Evolutionary conservation across 225 moss, liverwort and hornwort genomes (phyloP).

Genomic region (Climacium dendroides): DNA sequence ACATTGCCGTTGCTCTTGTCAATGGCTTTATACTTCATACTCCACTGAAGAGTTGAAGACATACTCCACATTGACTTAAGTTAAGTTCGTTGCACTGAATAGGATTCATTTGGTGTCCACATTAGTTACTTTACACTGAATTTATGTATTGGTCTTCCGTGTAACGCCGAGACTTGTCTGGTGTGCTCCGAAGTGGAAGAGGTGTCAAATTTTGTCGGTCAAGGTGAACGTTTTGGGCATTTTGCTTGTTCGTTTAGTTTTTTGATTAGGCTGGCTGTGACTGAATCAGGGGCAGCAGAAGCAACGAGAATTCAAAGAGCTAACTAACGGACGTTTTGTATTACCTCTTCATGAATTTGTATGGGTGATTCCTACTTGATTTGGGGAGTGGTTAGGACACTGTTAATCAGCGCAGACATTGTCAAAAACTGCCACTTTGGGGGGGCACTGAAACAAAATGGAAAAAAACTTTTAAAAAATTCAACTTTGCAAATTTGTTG

Average conservation of each 20-base stretch:
- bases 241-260: background rate
- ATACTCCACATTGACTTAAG: background rate
- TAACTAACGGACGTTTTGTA: background rate
- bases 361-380: background rate
- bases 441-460: accelerated
- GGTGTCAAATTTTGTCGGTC: background rate
- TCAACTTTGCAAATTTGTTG: background rate
- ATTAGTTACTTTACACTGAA: background rate
- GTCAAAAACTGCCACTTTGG: background rate
- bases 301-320: background rate
- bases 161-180: background rate
- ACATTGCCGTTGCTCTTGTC: constrained; percentile 8
- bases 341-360: background rate
- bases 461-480: no score
- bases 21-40: background rate
- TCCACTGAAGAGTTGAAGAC: background rate
- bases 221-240: background rate
- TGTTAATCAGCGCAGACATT: background rate
- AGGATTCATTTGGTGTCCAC: background rate
- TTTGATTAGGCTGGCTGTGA: background rate
- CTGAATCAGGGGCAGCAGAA: background rate
- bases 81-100: background rate
- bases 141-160: background rate
- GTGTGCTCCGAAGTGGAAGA: background rate
- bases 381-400: background rate